phyloP scores from a whole-genome alignment of 805 yeast species.

The Candida sakaeoensis region DNA sequence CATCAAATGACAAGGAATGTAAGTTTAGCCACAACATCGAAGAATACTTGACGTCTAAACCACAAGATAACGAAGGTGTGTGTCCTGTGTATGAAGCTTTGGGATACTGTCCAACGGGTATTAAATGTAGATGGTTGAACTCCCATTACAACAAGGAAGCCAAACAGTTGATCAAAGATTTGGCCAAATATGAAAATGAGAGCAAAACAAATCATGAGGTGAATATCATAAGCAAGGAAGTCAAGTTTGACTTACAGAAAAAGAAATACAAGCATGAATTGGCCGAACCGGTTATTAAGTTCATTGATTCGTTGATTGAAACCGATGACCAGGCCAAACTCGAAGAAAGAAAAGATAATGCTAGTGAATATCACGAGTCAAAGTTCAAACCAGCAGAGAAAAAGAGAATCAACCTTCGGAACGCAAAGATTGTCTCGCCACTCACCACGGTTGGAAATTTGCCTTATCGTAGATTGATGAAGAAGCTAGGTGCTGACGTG shows the following conservation, averaged over 20 bases:
- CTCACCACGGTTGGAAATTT: conserved; percentile 96
- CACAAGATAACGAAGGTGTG: conserved; percentile 63
- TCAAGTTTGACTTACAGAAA: conserved; percentile 51
- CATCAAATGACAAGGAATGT: conserved; percentile 64
- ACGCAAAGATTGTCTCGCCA: conserved; percentile 89
- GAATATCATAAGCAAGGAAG: conserved; percentile 52
- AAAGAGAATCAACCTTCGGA: conserved; percentile 60
- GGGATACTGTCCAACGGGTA: conserved; percentile 90
- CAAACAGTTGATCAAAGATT: conserved; percentile 43
- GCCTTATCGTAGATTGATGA: conserved; percentile 93
- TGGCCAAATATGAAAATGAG: conserved; percentile 19
- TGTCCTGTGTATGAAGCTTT: conserved; percentile 83
- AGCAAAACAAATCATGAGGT: conserved; percentile 50
- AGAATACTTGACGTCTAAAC: conserved; percentile 61
- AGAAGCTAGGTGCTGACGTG: conserved; percentile 82
- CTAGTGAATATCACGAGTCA: conserved; percentile 65
- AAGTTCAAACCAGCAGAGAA: conserved; percentile 80
- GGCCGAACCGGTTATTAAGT: conserved; percentile 56
- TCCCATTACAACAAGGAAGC: conserved; percentile 58
- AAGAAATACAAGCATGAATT: conserved; percentile 56
- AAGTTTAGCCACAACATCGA: conserved; percentile 72
- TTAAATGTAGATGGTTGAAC: conserved; percentile 86
- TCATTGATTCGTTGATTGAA: conserved; percentile 59
- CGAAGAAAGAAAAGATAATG: conserved; percentile 33
- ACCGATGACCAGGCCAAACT: conserved; percentile 35